Conservation (phyloP, 2,329 filamentous ascomycete genomes). For the Cladobotryum mycophilum region DNA sequence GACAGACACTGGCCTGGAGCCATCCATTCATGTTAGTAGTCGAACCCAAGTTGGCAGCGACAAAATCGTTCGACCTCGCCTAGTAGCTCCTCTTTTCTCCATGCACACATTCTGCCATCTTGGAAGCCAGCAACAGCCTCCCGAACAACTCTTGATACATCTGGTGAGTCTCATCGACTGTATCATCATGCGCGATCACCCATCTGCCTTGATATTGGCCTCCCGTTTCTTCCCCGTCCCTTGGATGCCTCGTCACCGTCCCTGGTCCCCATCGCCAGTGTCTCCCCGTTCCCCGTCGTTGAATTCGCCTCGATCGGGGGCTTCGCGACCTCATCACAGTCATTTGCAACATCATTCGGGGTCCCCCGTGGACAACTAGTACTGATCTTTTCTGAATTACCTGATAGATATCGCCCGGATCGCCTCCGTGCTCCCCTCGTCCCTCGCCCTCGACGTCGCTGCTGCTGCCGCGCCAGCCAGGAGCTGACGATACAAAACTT, state of each 20-base stretch:
- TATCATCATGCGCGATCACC: slow-evolving; percentile 32
- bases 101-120: slow-evolving; percentile 35
- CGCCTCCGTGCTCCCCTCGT: slow-evolving; percentile 6
- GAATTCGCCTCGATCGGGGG: slow-evolving; percentile 3
- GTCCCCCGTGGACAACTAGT: background rate
- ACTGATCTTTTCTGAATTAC: slow-evolving; percentile 8
- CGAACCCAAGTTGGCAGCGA: slow-evolving; percentile 23
- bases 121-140: slow-evolving; percentile 29
- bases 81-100: slow-evolving; percentile 38
- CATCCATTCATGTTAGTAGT: slow-evolving; percentile 13
- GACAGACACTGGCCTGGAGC: background rate
- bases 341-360: slow-evolving; percentile 2
- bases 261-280: slow-evolving; percentile 5
- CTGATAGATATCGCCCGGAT: slow-evolving; percentile 6
- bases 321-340: slow-evolving; percentile 7
- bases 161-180: slow-evolving; percentile 33
- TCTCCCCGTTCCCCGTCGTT: background rate
- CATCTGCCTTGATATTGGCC: slow-evolving; percentile 21
- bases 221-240: slow-evolving; percentile 16
- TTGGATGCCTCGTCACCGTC: slow-evolving; percentile 13
- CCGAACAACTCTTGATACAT: slow-evolving; percentile 26
- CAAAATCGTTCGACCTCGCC: slow-evolving; percentile 35
- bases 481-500: slow-evolving; percentile 20
- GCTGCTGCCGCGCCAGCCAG: slow-evolving; percentile 26
- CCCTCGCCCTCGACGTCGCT: slow-evolving; percentile 19